These are phyloP conservation scores for Symbiotaphrina buchneri DNA, from an alignment of 495 filamentous ascomycete species.

Conservation along the genomic window DNA sequence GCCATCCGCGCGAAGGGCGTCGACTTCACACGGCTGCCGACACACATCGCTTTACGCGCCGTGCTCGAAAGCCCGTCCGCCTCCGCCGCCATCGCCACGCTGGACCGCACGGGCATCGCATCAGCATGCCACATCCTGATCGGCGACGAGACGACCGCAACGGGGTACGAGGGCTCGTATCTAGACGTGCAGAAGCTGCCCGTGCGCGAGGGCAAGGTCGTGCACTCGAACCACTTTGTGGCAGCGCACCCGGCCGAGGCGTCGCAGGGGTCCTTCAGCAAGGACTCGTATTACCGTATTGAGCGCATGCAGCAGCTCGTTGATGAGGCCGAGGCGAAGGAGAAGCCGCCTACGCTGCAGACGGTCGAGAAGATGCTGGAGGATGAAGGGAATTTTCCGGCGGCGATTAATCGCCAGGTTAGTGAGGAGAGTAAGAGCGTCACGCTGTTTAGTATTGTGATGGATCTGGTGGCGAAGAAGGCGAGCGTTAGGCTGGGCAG, in stretches of 20 bases:
- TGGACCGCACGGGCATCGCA: constrained; percentile 31
- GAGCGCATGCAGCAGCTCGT: constrained; percentile 20
- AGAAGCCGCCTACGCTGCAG: neutral
- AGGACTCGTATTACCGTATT: constrained; percentile 28
- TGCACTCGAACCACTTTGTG: constrained; percentile 43
- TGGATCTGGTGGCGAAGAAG: constrained; percentile 5
- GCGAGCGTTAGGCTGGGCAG: constrained; percentile 6
- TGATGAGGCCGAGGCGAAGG: constrained; percentile 4
- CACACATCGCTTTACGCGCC: constrained; percentile 37
- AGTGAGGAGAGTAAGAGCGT: constrained; percentile 4
- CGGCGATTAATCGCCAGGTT: constrained; percentile 5
- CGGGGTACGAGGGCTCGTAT: constrained; percentile 35
- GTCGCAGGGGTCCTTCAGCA: no score
- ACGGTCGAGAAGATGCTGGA: constrained; percentile 4
- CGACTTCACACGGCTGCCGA: constrained; percentile 27
- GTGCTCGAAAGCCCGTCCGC: constrained; percentile 32
- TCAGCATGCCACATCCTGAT: constrained; percentile 38
- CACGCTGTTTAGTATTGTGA: constrained; percentile 8
- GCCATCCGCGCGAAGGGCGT: constrained; percentile 37
- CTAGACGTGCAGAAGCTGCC: constrained; percentile 24
- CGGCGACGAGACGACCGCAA: constrained; percentile 25
- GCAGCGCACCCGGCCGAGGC: constrained; percentile 18
- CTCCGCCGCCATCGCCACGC: constrained; percentile 21
- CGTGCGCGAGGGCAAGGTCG: constrained; percentile 24
- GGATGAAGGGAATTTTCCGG: constrained; percentile 6